Evolutionary conservation across 371 early-diverging fungal species (phyloP), one percentile per base, ranked within the genome.

Genomic region (Apophysomyces ossiformis): DNA sequence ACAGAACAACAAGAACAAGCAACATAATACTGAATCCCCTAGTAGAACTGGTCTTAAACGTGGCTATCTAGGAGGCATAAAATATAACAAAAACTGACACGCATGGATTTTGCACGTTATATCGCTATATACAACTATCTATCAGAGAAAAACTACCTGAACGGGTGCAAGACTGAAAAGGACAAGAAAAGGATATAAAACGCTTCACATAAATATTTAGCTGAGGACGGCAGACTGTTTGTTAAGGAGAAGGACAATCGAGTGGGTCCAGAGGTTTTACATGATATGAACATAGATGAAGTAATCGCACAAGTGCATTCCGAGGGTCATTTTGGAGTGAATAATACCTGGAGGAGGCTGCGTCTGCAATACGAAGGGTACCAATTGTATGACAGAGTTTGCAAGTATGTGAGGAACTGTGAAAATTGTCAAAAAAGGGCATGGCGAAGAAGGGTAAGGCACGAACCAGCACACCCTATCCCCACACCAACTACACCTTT

Each of bases 291-390:
- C 16, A 37, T 59, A 0, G 16, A 36, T 0, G 54, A 65, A 2
- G 60, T 62, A 0, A 18, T 74, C 1, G 0, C 11, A 16, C 3
- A 21, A 7, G 65, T 69, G 0, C 71, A 74, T 56, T 43, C 45
- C 7, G 75, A 70, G 62, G 63, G 69, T 9, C 71, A 74, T 45
- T 39, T 60, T 0, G 71, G 67, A 12, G 39, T 70, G 2, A 60
- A 58, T 37, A 66, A 69, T 39, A 74, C 74, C 18, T 67, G 69
- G 67, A 37, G 57, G 4, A 54, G 37, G 41, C 37, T 63, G 1
- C 44, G 61, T 13, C 9, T 18, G 1, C 7, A 37, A 0, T 65
- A 64, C 36, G 9, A 11, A 41, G 65, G 44, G 7, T 18, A 13
- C 0, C n/a, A 18, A 1, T 36, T 69, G 6, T 65, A 43, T 57